Percentiles rank a stretch among this genome's conserved stretches.
Evolutionary conservation across 768 basidiomycete genomes (phyloP).

Genomic region (Fistulinella prunicolor): DNA sequence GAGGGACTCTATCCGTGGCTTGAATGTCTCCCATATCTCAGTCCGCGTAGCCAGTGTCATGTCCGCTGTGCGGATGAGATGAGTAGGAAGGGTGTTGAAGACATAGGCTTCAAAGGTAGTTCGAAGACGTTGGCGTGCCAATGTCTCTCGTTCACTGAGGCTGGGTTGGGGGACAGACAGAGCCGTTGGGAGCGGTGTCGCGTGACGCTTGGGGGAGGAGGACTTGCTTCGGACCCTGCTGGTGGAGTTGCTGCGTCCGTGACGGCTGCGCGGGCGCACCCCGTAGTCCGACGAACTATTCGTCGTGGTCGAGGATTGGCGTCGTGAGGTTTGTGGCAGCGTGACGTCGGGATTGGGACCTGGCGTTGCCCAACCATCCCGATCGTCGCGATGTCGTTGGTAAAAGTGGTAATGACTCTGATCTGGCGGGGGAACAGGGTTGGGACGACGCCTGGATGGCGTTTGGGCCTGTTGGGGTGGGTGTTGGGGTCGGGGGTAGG

Average conservation of each 20-base stretch:
- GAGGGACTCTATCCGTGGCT: slow-evolving; percentile 17
- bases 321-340: slow-evolving; percentile 15
- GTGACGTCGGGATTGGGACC: slow-evolving; percentile 10
- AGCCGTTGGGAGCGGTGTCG: slow-evolving; percentile 13
- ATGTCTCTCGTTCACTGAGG: slow-evolving; percentile 19
- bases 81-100: slow-evolving; percentile 24
- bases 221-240: slow-evolving; percentile 17
- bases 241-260: slow-evolving; percentile 18
- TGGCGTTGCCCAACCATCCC: slow-evolving; percentile 13
- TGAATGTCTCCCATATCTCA: slow-evolving; percentile 20
- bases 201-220: slow-evolving; percentile 20
- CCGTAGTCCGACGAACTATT: slow-evolving; percentile 20
- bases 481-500: slow-evolving; percentile 9
- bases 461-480: slow-evolving; percentile 4
- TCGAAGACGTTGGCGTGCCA: slow-evolving; percentile 20
- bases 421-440: slow-evolving; percentile 13
- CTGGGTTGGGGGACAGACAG: slow-evolving; percentile 16
- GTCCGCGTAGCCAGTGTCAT: slow-evolving; percentile 20
- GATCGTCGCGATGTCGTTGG: slow-evolving; percentile 22
- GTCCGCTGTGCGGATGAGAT: slow-evolving; percentile 22
- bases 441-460: slow-evolving; percentile 17
- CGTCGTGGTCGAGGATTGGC: slow-evolving; percentile 17
- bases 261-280: slow-evolving; percentile 14
- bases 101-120: slow-evolving; percentile 24
- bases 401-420: slow-evolving; percentile 6